Evolutionary conservation across 23 red algal species (phyloP).

Genomic region (Cyanidioschyzon merolae): DNA sequence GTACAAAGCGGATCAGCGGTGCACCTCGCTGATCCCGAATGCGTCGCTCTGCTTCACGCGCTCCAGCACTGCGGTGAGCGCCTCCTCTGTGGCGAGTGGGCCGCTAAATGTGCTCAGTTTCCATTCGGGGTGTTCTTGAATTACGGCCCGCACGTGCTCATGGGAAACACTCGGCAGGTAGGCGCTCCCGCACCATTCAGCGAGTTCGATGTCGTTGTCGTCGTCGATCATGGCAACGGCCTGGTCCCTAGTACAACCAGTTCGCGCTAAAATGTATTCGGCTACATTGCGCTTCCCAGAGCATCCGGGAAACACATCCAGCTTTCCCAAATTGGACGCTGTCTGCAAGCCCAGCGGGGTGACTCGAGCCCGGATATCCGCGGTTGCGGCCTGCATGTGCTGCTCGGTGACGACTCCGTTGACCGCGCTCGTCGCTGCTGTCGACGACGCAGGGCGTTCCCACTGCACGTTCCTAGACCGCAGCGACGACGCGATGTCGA

Average conservation of each 20-base stretch:
- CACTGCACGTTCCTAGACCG: neutral
- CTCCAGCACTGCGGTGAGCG: conserved; percentile 14
- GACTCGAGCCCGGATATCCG: conserved; percentile 1
- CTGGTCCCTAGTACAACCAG: conserved; percentile 2
- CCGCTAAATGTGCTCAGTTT: conserved; percentile 27
- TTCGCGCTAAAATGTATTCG: conserved; percentile 27
- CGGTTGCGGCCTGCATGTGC: neutral
- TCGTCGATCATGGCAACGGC: conserved; percentile 72
- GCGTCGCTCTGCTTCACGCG: too few relatives aligned
- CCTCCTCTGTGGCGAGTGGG: conserved; percentile 32
- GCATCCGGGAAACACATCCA: conserved; percentile 57
- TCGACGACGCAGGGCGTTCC: neutral
- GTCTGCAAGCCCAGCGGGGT: conserved; percentile 10
- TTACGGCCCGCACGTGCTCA: conserved; percentile 23
- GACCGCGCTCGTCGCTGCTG: neutral
- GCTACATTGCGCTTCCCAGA: conserved; percentile 79
- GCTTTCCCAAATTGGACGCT: conserved; percentile 80
- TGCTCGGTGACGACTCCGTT: neutral
- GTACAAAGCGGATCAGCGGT: too few relatives aligned
- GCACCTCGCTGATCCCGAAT: too few relatives aligned
- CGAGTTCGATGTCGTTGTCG: conserved; percentile 85
- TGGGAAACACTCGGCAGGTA: conserved; percentile 72
- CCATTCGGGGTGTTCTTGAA: conserved; percentile 51
- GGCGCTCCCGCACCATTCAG: conserved; percentile 22
- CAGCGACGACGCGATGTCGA: conserved; percentile 28